Base-by-base conservation (phyloP, 2,329 filamentous ascomycete genomes). In the Clonostachys byssicola region DNA sequence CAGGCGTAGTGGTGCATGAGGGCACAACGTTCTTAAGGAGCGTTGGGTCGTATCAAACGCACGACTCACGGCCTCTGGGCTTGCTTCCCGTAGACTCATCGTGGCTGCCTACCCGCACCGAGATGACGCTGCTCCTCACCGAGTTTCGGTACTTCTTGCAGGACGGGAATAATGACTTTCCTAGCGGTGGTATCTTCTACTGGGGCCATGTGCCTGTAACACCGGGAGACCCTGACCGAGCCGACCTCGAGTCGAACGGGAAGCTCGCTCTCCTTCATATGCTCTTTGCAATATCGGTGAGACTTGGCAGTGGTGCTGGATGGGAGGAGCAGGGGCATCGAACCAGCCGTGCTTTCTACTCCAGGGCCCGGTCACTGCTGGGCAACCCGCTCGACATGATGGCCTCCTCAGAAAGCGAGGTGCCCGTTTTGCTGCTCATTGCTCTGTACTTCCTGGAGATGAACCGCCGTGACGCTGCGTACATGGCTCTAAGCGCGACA, bases 111-210 rank as follows among this genome's bases (percentile, higher is more conserved):
- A 30, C 47, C 60, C 0, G 56, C 58, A 3, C 52, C 54, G 3
- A 65, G 71, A 9, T 68, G 74, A 48, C 50, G 55, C 8, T 51
- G 50, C 9, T 74, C 59, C 53, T 77, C 14, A 54, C 58, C 5
- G 61, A 71, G 44, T 59, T 75, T 16, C 62, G 72, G 41, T 63
- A 62, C 49, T 71, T 71, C 45, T 58, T 78, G 45, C 72, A 75
- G 52, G 72, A 76, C 41, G 72, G 68, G 30, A 63, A 61, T 48
- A 10, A 34, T 10, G 44, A 49, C n/a, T 46, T 17, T 54, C 56
- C 60, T 7, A 70, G 68, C 17, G 75, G 75, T n/a, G 74, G 75
- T 30, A 69, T 75, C 36, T 71, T 70, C 53, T 77, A 69, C 62
- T 78, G 72, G 70, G 68, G 67, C 20, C 62, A 73, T 18, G 52